Conservation (phyloP, 495 filamentous ascomycete species). For the Neurospora sp. region DNA sequence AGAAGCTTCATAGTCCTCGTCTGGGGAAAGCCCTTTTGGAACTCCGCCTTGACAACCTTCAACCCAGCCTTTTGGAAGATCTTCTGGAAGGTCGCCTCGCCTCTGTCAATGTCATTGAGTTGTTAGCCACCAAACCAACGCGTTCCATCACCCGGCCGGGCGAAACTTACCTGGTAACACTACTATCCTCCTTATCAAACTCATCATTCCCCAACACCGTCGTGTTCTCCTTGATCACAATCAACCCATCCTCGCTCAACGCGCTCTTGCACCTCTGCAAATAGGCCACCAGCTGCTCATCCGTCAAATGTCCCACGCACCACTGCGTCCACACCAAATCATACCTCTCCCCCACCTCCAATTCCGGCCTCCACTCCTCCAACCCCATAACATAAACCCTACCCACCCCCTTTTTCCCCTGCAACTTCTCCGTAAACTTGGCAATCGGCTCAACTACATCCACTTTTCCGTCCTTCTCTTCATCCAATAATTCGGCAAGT, state of each 20-base stretch:
- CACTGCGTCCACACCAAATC: conserved; percentile 72
- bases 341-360: conserved; percentile 32
- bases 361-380: conserved; percentile 57
- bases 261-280: conserved; percentile 49
- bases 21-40: conserved; percentile 65
- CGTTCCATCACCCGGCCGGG: not conserved
- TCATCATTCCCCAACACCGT: conserved; percentile 54
- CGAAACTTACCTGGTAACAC: conserved; percentile 52
- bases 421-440: conserved; percentile 41
- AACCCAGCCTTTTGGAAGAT: conserved; percentile 65
- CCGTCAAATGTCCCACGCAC: conserved; percentile 89
- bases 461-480: conserved; percentile 14
- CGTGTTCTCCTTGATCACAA: conserved; percentile 86
- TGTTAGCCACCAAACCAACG: not conserved
- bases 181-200: conserved; percentile 70
- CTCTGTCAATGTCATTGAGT: conserved; percentile 28
- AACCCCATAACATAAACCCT: conserved; percentile 52
- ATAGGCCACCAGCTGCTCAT: conserved; percentile 60
- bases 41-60: conserved; percentile 54
- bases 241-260: conserved; percentile 39
- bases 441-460: conserved; percentile 38
- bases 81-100: conserved; percentile 56
- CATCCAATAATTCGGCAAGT: not conserved
- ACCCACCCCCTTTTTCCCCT: conserved; percentile 35
- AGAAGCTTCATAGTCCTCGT: conserved; percentile 32